phyloP scores from a whole-genome alignment of 768 basidiomycete genomes.

The Piloderma croceum region DNA sequence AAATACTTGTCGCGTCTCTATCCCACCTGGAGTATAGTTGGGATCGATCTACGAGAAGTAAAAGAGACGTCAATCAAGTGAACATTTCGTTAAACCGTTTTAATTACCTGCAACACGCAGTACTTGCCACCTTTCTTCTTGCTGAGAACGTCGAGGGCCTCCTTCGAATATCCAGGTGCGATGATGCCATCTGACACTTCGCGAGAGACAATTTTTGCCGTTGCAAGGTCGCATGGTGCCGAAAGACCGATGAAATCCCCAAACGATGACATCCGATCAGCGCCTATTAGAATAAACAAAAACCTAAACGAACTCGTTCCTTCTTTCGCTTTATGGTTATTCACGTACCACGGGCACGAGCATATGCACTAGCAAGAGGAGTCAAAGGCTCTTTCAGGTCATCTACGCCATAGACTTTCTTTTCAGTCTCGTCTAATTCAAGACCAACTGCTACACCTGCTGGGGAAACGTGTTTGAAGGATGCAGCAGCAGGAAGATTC shows the following conservation, averaged over 20 bases:
- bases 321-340: not conserved
- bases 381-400: conserved; percentile 89
- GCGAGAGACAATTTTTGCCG: conserved; percentile 94
- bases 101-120: conserved; percentile 90
- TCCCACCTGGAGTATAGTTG: conserved; percentile 64
- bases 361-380: conserved; percentile 87
- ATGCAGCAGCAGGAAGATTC: conserved; percentile 88
- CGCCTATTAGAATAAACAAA: conserved; percentile 44
- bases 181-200: conserved; percentile 99
- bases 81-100: too few species aligned
- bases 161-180: conserved; percentile 84
- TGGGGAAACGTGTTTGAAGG: conserved; percentile 99
- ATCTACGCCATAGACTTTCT: conserved; percentile 93
- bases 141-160: conserved; percentile 82
- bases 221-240: conserved; percentile 86
- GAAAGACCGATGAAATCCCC: conserved; percentile 98
- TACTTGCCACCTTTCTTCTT: conserved; percentile 99
- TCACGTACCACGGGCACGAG: conserved; percentile 80
- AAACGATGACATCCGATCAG: conserved; percentile 99
- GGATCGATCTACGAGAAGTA: conserved; percentile 71
- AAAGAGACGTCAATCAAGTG: too few species aligned
- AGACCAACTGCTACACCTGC: conserved; percentile 94
- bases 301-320: conserved; percentile 2
- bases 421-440: conserved; percentile 75
- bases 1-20: conserved; percentile 94